These are phyloP conservation scores for Fraxinus albicans DNA, from an alignment of 305 asterid species.

Conservation along the genomic window DNA sequence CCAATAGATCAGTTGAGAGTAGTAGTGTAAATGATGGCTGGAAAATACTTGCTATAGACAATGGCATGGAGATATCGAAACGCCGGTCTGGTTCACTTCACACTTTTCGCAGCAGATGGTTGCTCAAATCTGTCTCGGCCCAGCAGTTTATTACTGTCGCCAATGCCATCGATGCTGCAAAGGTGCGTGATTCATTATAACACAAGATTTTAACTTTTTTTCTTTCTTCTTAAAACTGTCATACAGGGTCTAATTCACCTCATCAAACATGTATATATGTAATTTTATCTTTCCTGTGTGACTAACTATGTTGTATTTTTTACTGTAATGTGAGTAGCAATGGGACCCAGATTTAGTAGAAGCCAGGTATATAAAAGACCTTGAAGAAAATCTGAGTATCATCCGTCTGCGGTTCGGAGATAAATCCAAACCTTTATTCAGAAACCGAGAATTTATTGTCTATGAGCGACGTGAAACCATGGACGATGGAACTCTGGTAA, in stretches of 20 bases:
- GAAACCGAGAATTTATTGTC: conserved; percentile 85
- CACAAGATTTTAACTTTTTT: background rate
- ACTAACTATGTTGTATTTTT: background rate
- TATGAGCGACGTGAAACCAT: conserved; percentile 85
- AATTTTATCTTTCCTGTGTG: background rate
- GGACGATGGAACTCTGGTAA: conserved; percentile 91
- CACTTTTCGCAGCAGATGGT: conserved; percentile 67
- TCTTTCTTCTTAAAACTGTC: background rate
- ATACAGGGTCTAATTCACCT: background rate
- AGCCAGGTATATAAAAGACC: conserved; percentile 71
- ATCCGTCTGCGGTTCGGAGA: conserved; percentile 78
- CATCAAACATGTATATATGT: background rate
- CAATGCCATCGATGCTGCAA: conserved; percentile 75
- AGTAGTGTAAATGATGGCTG: conserved; percentile 41
- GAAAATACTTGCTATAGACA: conserved; percentile 57
- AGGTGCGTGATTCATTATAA: conserved; percentile 29
- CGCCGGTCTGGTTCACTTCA: conserved; percentile 61
- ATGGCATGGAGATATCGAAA: conserved; percentile 69
- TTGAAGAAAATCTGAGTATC: conserved; percentile 75
- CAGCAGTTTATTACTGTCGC: conserved; percentile 61
- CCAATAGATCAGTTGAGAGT: conserved; percentile 36
- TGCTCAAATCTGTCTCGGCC: conserved; percentile 56
- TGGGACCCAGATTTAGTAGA: conserved; percentile 86
- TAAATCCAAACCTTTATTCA: conserved; percentile 69
- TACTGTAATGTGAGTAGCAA: conserved; percentile 43